Conservation (phyloP, 495 filamentous ascomycete genomes). For the Penicillium herquei region DNA sequence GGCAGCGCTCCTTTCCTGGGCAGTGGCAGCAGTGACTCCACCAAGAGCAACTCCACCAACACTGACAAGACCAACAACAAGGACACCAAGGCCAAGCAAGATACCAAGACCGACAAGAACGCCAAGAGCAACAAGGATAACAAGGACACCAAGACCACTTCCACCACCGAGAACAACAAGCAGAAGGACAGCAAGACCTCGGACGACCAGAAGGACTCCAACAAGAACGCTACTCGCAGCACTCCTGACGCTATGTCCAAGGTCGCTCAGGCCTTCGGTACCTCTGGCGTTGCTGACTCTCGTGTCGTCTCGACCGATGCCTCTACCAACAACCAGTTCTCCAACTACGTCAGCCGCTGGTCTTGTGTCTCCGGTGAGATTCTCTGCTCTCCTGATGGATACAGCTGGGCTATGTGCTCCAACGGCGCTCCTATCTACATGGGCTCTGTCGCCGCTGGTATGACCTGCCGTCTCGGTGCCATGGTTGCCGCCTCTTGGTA, state of each 20-base stretch:
- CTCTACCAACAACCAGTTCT: conserved; percentile 10
- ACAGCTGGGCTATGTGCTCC: conserved; percentile 36
- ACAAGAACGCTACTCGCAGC: conserved; percentile 6
- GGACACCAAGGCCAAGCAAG: background rate
- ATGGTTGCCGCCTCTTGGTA: conserved; percentile 21
- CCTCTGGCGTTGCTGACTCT: conserved; percentile 4
- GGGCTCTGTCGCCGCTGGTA: conserved; percentile 43
- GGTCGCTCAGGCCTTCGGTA: conserved; percentile 17
- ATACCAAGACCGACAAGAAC: background rate
- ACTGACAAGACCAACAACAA: conserved; percentile 4
- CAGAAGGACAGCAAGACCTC: background rate
- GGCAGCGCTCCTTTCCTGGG: conserved; percentile 23
- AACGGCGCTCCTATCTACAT: conserved; percentile 35
- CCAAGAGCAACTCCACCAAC: conserved; percentile 5
- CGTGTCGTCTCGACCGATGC: conserved; percentile 12
- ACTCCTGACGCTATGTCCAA: conserved; percentile 12
- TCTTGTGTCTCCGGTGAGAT: conserved; percentile 31
- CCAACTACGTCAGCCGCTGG: conserved; percentile 14
- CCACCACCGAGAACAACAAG: background rate
- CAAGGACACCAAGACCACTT: background rate
- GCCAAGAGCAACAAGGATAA: background rate
- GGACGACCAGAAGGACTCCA: background rate
- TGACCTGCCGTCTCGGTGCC: conserved; percentile 31
- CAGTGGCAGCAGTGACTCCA: conserved; percentile 1
- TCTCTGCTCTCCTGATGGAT: conserved; percentile 40